Percentiles rank a stretch among this genome's conserved stretches.
phyloP scores from a whole-genome alignment of 805 yeast genomes.

The Kodamaea fukazawae region DNA sequence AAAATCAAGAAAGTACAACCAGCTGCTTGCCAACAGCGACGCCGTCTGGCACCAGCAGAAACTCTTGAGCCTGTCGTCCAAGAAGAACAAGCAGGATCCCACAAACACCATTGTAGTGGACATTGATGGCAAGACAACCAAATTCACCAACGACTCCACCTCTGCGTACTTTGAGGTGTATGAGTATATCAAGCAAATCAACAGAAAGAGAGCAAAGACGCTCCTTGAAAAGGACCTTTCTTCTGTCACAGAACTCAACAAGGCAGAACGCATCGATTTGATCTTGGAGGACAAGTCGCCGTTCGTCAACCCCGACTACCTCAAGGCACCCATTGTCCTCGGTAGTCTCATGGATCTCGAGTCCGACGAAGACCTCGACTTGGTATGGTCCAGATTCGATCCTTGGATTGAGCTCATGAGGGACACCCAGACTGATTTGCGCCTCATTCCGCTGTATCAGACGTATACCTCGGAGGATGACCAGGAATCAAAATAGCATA shows the following conservation, averaged over 20 bases:
- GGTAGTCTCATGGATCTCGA: slow-evolving; percentile 29
- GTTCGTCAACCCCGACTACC: slow-evolving; percentile 26
- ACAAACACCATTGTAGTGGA: too few relatives aligned
- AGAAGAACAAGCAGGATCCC: too few relatives aligned
- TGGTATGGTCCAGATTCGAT: slow-evolving; percentile 42
- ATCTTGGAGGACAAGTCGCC: slow-evolving; percentile 31
- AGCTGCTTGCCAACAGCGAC: too few relatives aligned
- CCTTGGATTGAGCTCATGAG: slow-evolving; percentile 44
- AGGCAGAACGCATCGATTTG: slow-evolving; percentile 33
- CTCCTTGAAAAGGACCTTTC: slow-evolving; percentile 26
- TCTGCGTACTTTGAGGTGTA: slow-evolving; percentile 33
- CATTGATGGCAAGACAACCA: too few relatives aligned
- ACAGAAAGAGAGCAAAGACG: slow-evolving; percentile 17
- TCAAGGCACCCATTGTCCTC: slow-evolving; percentile 36
- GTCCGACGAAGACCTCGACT: slow-evolving; percentile 41
- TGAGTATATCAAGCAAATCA: slow-evolving; percentile 23
- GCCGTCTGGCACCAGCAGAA: too few relatives aligned
- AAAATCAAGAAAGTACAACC: slow-evolving; percentile 13
- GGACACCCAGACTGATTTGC: slow-evolving; percentile 39
- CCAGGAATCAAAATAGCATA: background rate
- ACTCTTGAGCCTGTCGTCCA: too few relatives aligned
- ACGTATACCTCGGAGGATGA: background rate
- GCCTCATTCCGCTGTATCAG: slow-evolving; percentile 29
- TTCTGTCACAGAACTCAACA: slow-evolving; percentile 36
- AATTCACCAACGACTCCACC: slow-evolving; percentile 2